Evolutionary conservation across 2,329 filamentous ascomycete genomes (phyloP).

Genomic region (Sclerotinia subarctica): DNA sequence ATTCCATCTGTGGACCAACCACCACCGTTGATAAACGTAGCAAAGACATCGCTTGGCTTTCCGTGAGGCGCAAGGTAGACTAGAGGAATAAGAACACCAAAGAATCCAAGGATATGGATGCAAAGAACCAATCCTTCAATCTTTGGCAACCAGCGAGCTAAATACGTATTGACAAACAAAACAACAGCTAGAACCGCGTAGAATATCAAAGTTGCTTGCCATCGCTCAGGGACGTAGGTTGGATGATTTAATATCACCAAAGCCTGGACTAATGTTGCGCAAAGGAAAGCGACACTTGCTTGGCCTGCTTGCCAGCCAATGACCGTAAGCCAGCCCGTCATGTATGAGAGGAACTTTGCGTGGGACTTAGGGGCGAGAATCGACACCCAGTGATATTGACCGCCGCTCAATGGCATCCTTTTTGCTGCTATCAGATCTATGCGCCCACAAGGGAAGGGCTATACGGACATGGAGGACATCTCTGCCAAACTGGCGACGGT

Average conservation of each 20-base stretch:
- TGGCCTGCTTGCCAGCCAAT: conserved; percentile 46
- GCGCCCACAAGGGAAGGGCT: conserved; percentile 1
- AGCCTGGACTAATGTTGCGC: conserved; percentile 46
- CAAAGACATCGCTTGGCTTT: conserved; percentile 32
- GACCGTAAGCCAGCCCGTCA: conserved; percentile 47
- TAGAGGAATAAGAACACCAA: conserved; percentile 44
- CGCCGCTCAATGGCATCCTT: conserved; percentile 52
- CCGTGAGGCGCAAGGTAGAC: conserved; percentile 32
- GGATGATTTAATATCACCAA: conserved; percentile 39
- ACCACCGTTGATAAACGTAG: conserved; percentile 36
- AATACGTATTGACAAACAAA: conserved; percentile 45
- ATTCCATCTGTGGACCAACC: conserved; percentile 36
- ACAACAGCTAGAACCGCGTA: conserved; percentile 43
- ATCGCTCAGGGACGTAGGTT: conserved; percentile 39
- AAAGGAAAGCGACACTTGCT: conserved; percentile 43
- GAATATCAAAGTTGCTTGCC: conserved; percentile 44
- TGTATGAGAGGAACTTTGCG: conserved; percentile 54
- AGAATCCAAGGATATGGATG: conserved; percentile 46
- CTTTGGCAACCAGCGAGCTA: conserved; percentile 41
- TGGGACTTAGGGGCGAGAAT: conserved; percentile 47
- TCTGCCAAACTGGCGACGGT: conserved; percentile 29
- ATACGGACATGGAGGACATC: conserved; percentile 32
- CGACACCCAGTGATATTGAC: conserved; percentile 57
- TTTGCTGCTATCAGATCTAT: background rate
- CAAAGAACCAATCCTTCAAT: conserved; percentile 45